Conservation (phyloP, 768 basidiomycete species). For the Naganishia randhawae region DNA sequence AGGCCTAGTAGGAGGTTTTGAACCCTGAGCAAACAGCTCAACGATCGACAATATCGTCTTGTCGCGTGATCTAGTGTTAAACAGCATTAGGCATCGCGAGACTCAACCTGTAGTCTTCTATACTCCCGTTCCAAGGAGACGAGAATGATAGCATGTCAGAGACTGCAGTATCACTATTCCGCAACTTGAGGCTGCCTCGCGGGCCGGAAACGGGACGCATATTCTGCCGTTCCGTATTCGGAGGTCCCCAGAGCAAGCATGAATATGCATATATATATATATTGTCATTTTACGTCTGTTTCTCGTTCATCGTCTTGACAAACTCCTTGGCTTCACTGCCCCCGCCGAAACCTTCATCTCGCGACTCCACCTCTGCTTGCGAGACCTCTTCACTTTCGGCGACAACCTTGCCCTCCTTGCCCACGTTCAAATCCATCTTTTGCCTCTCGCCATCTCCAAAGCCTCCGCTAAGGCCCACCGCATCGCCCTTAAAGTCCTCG, state of each 20-base stretch:
- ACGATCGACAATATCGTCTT: too few relatives aligned
- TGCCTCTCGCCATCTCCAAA: slow-evolving; percentile 29
- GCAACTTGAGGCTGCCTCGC: too few relatives aligned
- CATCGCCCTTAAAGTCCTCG: slow-evolving; percentile 20
- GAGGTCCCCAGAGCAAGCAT: neutral
- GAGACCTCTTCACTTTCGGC: slow-evolving; percentile 34
- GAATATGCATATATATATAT: too few relatives aligned
- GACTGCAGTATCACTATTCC: too few relatives aligned
- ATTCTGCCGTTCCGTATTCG: neutral
- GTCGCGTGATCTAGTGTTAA: too few relatives aligned
- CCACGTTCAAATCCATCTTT: slow-evolving; percentile 19
- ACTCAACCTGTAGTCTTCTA: too few relatives aligned
- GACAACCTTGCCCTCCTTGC: slow-evolving; percentile 26
- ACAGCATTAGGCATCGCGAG: too few relatives aligned
- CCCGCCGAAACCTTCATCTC: slow-evolving; percentile 40
- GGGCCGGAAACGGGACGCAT: too few relatives aligned
- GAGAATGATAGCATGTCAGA: too few relatives aligned
- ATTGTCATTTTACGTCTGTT: neutral
- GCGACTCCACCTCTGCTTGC: slow-evolving; percentile 37
- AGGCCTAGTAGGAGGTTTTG: too few relatives aligned
- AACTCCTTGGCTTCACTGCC: slow-evolving; percentile 40
- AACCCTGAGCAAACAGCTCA: too few relatives aligned
- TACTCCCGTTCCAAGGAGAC: too few relatives aligned
- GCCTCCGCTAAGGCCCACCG: neutral
- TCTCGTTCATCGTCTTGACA: slow-evolving; percentile 35